These are phyloP conservation scores for Diaporthe citriasiana DNA, from an alignment of 2,329 filamentous ascomycete genomes.

Conservation along the genomic window DNA sequence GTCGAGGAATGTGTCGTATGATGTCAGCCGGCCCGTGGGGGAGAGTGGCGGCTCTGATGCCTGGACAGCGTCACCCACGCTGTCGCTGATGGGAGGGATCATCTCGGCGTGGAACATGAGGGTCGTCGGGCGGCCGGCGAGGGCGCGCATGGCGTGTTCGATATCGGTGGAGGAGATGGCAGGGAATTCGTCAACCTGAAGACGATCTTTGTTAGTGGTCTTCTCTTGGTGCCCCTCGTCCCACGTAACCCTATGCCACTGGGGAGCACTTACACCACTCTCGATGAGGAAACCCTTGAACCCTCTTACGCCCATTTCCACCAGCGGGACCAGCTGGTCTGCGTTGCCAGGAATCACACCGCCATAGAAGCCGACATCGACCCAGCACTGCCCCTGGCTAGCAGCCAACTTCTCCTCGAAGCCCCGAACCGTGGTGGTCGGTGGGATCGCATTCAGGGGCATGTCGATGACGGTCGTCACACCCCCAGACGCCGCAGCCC, in stretches of 20 bases:
- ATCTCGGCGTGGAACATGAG: conserved; percentile 99
- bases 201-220: conserved; percentile 38
- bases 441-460: conserved; percentile 96
- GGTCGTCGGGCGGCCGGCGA: conserved; percentile 86
- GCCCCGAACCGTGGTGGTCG: conserved; percentile 88
- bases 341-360: conserved; percentile 94
- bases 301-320: conserved; percentile 88
- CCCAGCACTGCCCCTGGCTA: conserved; percentile 91
- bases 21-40: conserved; percentile 78
- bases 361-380: conserved; percentile 98
- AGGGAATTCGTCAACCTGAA: conserved; percentile 92
- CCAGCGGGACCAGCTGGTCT: conserved; percentile 81
- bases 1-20: conserved; percentile 91
- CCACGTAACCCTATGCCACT: neutral
- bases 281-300: conserved; percentile 99
- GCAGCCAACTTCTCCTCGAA: conserved; percentile 89
- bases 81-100: conserved; percentile 87
- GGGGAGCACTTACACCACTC: conserved; percentile 80
- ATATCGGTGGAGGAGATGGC: conserved; percentile 88
- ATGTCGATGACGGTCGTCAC: conserved; percentile 98
- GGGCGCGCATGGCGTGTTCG: conserved; percentile 80
- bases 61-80: conserved; percentile 83
- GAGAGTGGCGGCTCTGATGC: conserved; percentile 76
- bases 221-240: neutral
- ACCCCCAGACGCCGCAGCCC: conserved; percentile 93